These are phyloP conservation scores for Xylariaceae sp. DNA, from an alignment of 2,329 filamentous ascomycete species.

Conservation along the genomic window DNA sequence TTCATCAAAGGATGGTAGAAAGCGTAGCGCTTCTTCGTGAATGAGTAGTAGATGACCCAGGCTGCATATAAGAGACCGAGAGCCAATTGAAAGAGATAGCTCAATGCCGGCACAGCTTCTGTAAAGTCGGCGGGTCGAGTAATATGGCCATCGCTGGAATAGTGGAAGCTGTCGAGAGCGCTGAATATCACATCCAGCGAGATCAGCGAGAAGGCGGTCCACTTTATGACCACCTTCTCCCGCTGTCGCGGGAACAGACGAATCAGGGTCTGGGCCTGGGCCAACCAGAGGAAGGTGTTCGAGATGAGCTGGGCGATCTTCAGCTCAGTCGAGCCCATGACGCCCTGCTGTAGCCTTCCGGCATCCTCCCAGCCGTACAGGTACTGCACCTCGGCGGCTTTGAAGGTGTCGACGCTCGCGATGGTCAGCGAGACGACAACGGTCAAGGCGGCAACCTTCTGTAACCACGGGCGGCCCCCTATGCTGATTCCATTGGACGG, in stretches of 20 bases:
- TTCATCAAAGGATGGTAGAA: constrained; percentile 88
- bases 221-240: constrained; percentile 98
- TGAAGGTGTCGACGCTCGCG: constrained; percentile 85
- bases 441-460: constrained; percentile 69
- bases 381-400: constrained; percentile 77
- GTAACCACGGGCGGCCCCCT: constrained; percentile 87
- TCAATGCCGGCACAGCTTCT: constrained; percentile 83
- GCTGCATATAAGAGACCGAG: constrained; percentile 83
- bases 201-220: constrained; percentile 92
- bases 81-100: constrained; percentile 82
- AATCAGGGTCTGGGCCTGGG: constrained; percentile 93
- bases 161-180: constrained; percentile 78
- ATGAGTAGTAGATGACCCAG: constrained; percentile 87
- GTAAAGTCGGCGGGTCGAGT: constrained; percentile 68
- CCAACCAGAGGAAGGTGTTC: constrained; percentile 93
- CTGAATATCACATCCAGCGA: constrained; percentile 85
- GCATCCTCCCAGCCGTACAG: constrained; percentile 72
- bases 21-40: constrained; percentile 86
- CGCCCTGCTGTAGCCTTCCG: constrained; percentile 62
- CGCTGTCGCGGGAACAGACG: constrained; percentile 91
- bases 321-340: constrained; percentile 78
- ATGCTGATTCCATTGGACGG: constrained; percentile 74
- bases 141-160: constrained; percentile 40
- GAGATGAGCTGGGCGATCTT: constrained; percentile 89
- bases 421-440: constrained; percentile 84